Evolutionary conservation across 306 rosid species (phyloP), one percentile per base, ranked within the genome.

Genomic region (Acmispon strigosus): DNA sequence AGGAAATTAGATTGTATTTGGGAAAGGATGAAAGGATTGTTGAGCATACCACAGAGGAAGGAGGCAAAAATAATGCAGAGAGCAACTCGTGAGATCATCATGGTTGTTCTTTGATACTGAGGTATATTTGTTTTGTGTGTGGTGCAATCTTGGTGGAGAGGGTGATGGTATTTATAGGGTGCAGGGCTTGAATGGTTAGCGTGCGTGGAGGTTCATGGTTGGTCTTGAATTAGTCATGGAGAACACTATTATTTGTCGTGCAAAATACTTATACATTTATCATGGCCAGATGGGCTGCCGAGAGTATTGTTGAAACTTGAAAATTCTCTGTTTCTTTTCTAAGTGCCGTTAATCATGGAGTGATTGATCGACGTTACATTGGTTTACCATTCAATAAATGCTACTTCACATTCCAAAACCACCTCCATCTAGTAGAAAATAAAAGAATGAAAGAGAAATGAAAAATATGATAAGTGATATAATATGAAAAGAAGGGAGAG

Each of bases 1-100:
- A 55, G 10, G 24, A n/a, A 62, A 11, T 67, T 10, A 16, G 4
- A 6, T 32, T 32, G 0, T 32, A 32, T 32, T 0, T 5, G 7
- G 6, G 37, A 32, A 22, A 22, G 27, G 27, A 22, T 1, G 37
- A 32, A 32, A 32, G 13, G 18, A 11, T 29, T 9, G 0, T 4
- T 18, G 37, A 19, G 10, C 42, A 51, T 80, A 86, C 92, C 87
- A 15, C 64, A 72, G 42, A 84, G 78, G 78, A 69, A 41, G 78
- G 72, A 49, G 55, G 72, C 69, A 66, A 83, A 57, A 61, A 60
- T 9, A 62, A 81, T 52, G 54, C 73, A 34, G 39, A 79, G 22
- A 11, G 58, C 66, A n/a, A 66, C 18, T 59, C 11, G 80, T 41
- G 76, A 10, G 52, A 70, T 60, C 89, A 75, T 69, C 2, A 32